A percentile compares a stretch with the other conserved stretches of the same genome.
Conservation (phyloP, 495 filamentous ascomycete species). For the Penicillium daleae region DNA sequence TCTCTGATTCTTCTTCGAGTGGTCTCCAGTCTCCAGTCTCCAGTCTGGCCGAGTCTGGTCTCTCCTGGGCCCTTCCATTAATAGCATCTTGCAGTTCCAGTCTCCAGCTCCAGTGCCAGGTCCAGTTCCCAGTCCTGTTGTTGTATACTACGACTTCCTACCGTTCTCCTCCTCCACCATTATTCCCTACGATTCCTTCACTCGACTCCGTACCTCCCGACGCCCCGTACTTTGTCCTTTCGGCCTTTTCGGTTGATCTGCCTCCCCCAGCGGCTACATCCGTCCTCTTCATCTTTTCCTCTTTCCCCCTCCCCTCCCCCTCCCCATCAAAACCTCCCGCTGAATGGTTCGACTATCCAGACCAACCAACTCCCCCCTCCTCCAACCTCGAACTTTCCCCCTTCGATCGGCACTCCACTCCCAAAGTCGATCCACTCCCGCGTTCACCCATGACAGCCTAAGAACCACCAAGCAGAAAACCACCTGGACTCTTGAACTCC, state of each 20-base stretch:
- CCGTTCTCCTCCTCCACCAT: background rate
- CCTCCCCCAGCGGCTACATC: conserved; percentile 27
- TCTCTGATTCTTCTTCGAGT: too few species aligned
- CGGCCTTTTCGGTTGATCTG: conserved; percentile 9
- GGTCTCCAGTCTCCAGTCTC: background rate
- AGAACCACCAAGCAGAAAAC: background rate
- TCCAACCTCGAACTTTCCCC: conserved; percentile 1
- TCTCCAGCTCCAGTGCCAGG: background rate
- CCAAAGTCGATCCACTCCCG: conserved; percentile 21
- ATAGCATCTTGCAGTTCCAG: conserved; percentile 11
- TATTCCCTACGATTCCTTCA: background rate
- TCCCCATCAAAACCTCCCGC: background rate
- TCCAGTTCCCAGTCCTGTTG: background rate
- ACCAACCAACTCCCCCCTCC: conserved; percentile 2
- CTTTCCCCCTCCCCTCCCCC: conserved; percentile 10
- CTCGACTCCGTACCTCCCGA: background rate
- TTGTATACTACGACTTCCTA: background rate
- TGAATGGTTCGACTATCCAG: background rate
- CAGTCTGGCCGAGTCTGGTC: conserved; percentile 1
- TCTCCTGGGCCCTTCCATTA: conserved; percentile 7
- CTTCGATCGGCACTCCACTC: conserved; percentile 27
- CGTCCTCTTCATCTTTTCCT: conserved; percentile 19
- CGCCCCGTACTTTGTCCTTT: background rate
- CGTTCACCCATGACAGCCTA: conserved; percentile 24
- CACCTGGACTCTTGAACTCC: background rate